Base-by-base conservation (phyloP, 2,329 filamentous ascomycete genomes). In the Blastomyces gilchristii region DNA sequence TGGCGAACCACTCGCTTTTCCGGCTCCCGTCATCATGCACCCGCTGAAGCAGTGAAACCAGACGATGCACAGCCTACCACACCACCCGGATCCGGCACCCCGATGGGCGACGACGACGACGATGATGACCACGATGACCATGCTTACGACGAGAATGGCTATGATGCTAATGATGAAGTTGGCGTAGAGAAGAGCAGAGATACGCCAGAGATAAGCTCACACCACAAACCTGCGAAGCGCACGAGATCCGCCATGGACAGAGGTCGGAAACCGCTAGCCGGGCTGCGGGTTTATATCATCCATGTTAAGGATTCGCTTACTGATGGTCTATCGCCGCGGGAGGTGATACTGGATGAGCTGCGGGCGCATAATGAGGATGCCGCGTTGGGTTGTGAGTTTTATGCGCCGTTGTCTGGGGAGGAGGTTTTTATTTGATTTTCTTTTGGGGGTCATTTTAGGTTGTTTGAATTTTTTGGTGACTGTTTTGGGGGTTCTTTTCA, bases 271-370 rank as follows among this genome's bases (percentile, higher is more conserved):
- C 86, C 86, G 7, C 79, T 99, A 4, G 79, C 81, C 61, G 91
- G 91, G 0, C 73, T 97, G 37, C 88, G 86, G 66, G 80, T 99
- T 1, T 86, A 97, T 59, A 85, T 97, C 62, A 97, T 97, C 47
- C 94, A 99, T 72, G 84, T 97, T 71, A 99, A 99, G 74, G 93
- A 97, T 67, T 87, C 83, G 28, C 78, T 97, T 62, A 79, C 81
- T 9, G 91, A 96, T 71, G 90, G 85, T 0, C 84, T 84, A 34
- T 74, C 78, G 58, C 85, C 82, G 1, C 83, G 80, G 45, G 85
- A 90, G 3, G 81, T 77, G 1, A 96, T 97, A 45, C 69, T 94
- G 28, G 71, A 79, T 64, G 85, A 97, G 73, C 75, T 97, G 59
- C 72, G 77, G 22, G 84, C 85, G 34, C 81, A 90, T 64, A 90